Evolutionary conservation across 352 stramenopile species (phyloP), one percentile per base, ranked within the genome.

Genomic region (Pythium sp.): DNA sequence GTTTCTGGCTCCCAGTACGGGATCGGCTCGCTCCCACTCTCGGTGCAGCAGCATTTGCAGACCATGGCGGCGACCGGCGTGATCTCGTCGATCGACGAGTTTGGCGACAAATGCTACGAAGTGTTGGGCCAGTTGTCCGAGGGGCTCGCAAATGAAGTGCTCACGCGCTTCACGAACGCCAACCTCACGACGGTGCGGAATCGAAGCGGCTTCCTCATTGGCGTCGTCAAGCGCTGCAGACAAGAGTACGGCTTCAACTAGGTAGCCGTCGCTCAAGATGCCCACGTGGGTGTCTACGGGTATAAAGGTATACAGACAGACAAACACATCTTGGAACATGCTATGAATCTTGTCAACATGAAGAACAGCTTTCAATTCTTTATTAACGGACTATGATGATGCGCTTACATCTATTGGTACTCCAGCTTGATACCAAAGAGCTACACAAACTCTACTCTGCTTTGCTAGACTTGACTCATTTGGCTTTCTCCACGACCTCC

Each of bases 41-140:
- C 82, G 7, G 81, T 92, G 61, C 87, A 92, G 55, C 84, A 84
- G 56, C 82, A 91, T 57, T 63, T 94, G 64, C 73, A 84, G 62
- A 76, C 76, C 60, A 80, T 94, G 65, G 83, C 84, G 24, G 77
- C 75, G 9, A 83, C 77, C 46, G 79, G 71, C 14, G 82, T 81
- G 20, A 64, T 94, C 59, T 54, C 77, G 9, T 90, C 83, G 20
- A 67, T 94, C 46, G 82, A 93, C 64, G 84, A 94, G 64, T 79
- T 92, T 49, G 82, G 83, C 26, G 80, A 87, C 47, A 93, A 94
- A 60, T 93, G 84, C 68, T 94, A 94, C 68, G 84, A 94, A 58
- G 78, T 92, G 57, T 78, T 94, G n/a, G 79, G 70, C 0, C 80
- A 93, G 62, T 74, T 92, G 8, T 91, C 86, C 2, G 86, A 94